Base-by-base conservation (phyloP, 352 stramenopile species). In the Phytopythium cucurbitacearum region DNA sequence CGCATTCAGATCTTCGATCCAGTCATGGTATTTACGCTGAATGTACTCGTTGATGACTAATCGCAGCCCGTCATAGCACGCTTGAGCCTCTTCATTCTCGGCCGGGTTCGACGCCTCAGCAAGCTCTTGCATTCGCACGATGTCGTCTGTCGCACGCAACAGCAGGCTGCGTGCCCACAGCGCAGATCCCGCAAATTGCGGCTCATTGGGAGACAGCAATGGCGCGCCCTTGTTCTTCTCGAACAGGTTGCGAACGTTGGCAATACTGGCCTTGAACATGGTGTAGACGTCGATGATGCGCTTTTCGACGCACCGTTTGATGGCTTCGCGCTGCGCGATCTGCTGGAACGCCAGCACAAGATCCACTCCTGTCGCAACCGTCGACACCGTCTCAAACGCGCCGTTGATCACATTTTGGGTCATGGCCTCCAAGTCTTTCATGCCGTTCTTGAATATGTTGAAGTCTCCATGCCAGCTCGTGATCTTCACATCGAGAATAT, bases 381-480 rank as follows among this genome's bases (percentile, higher is more conserved):
- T 95, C 6, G 87, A 91, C 7, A 98, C 69, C 46, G 79, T 94
- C 39, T 98, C 95, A 47, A 98, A 98, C 0, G 90, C 89, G 4
- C 80, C 85, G 51, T 97, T 97, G 58, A 98, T 98, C 5, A 98
- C 88, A 49, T 98, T 98, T 42, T 93, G 83, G 2, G 94, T 97
- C 92, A 98, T 98, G 0, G 94, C 93, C 52, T 98, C 95, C 3
- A 98, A 68, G 56, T 98, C 95, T 62, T 98, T 98, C 65, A 98
- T 91, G 16, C 87, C 89, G 53, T 96, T 97, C 69, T 98, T 98
- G 65, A 98, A 98, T 4, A 76, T 71, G 52, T 97, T 98, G 54
- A 97, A 98, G 69, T 98, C 92, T 46, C 91, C 89, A 54, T 98
- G 94, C 95, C 95, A 98, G 53, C 86, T 88, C 3, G 85, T 96